Evolutionary conservation across 139 green algal species (phyloP).

Genomic region (Chlamydomonas schloesseri): DNA sequence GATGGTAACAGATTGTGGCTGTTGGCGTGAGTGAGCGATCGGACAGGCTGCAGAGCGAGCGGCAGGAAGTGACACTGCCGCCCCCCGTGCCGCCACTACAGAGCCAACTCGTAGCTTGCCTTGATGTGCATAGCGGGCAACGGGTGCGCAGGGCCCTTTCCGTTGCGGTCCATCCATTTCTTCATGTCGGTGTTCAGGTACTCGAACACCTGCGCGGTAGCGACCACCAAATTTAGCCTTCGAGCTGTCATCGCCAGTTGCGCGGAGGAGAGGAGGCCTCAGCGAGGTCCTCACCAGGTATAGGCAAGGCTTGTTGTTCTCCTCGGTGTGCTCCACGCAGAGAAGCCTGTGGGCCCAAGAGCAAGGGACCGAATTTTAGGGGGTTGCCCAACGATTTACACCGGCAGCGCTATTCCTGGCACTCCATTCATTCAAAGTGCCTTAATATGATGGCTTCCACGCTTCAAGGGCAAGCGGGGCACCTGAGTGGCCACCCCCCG

Average conservation of each 20-base stretch:
- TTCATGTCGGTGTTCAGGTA: conserved; percentile 98
- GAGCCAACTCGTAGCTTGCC: too few species aligned
- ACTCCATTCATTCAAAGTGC: too few species aligned
- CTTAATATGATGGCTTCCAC: too few species aligned
- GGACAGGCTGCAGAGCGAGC: too few species aligned
- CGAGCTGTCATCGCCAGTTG: too few species aligned
- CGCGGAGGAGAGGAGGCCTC: neutral
- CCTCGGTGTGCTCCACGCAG: conserved; percentile 95
- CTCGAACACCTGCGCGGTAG: conserved; percentile 89
- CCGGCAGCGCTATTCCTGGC: neutral
- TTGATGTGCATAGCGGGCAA: conserved; percentile 78
- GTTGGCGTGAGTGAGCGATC: too few species aligned
- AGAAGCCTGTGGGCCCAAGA: conserved; percentile 69
- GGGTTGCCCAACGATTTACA: too few species aligned
- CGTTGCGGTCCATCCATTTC: conserved; percentile 97
- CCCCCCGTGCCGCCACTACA: too few species aligned
- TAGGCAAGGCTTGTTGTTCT: conserved; percentile 95
- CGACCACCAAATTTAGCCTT: too few species aligned
- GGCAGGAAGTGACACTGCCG: too few species aligned
- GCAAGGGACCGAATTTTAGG: neutral
- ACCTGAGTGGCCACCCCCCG: too few species aligned
- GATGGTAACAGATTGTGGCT: neutral
- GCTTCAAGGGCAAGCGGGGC: too few species aligned
- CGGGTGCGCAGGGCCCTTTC: conserved; percentile 82
- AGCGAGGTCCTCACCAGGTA: conserved; percentile 84